Evolutionary conservation across 2,329 filamentous ascomycete species (phyloP), one percentile per base, ranked within the genome.

Genomic region (Sporothrix curviconia): DNA sequence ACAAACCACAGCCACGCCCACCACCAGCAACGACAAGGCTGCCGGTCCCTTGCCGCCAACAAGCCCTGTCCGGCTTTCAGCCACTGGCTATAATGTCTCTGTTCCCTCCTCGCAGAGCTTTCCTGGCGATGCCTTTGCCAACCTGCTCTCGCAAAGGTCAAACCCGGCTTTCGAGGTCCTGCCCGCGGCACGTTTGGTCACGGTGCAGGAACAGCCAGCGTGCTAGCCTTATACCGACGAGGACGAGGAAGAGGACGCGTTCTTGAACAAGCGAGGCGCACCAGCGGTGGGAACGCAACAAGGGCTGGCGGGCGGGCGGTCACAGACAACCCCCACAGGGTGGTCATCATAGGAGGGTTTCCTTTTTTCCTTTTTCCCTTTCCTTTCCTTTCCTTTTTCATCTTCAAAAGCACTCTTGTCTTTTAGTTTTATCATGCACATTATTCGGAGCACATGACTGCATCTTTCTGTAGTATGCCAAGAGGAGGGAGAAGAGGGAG

Each of bases 141-240:
- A 73, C 59, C 68, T 67, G 14, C 58, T 60, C 14, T 59, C 66
- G 5, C 64, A 73, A n/a, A 69, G 67, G 50, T 69, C 73, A 24
- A 74, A 75, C 61, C 64, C 68, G 5, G 69, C 68, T 0, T 74
- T 74, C 40, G 70, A 74, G 58, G 63, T 75, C 9, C 60, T 74
- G 9, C 71, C 72, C 12, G 72, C 71, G 73, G 73, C 11, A 74
- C 72, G 54, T 72, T 69, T 56, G 65, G 62, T 1, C 19, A 11
- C 28, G 28, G 28, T 25, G n/a, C n/a, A n/a, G n/a, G n/a, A n/a
- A n/a, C n/a, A n/a, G n/a, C n/a, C n/a, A 17, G 11, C 24, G 1
- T 4, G 1, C 28, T 32, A 40, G 24, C 3, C 47, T 44, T 28
- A 50, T 3, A 36, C 50, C 7, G 50, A 24, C 28, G 44, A 22